Percentiles rank a stretch among this genome's conserved stretches.
phyloP scores from a whole-genome alignment of 441 rosid genomes.

The Sinapis alba region DNA sequence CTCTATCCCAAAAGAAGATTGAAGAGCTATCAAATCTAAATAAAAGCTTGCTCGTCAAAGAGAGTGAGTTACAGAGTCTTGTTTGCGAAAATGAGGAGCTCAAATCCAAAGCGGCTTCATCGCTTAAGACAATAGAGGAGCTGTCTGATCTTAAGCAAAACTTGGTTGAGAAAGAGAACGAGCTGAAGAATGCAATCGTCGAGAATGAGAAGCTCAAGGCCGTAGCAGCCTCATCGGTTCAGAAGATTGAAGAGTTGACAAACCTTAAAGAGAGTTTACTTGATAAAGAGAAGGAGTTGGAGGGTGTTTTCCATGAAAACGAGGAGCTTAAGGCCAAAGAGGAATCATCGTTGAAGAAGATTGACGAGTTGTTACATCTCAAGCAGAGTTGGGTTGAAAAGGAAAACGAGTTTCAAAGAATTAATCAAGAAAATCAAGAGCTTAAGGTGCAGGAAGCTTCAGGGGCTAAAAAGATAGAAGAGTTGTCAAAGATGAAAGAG shows the following conservation, averaged over 20 bases:
- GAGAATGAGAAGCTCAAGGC: constrained; percentile 37
- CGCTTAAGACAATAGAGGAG: constrained; percentile 41
- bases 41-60: constrained; percentile 27
- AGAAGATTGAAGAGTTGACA: constrained; percentile 73
- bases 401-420: constrained; percentile 6
- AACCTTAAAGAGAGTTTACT: constrained; percentile 55
- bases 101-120: constrained; percentile 28
- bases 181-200: constrained; percentile 39
- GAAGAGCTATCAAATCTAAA: constrained; percentile 32
- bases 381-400: constrained; percentile 29
- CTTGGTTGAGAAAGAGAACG: constrained; percentile 54
- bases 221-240: constrained; percentile 51
- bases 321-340: constrained; percentile 38
- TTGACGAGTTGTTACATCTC: constrained; percentile 36
- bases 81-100: constrained; percentile 26
- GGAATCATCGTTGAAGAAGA: constrained; percentile 28
- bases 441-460: constrained; percentile 31
- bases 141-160: constrained; percentile 43
- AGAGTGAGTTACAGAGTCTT: constrained; percentile 22
- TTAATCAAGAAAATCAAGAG: constrained; percentile 26
- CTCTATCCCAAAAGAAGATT: constrained; percentile 32
- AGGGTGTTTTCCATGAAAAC: constrained; percentile 39
- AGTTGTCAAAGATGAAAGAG: constrained; percentile 64
- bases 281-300: constrained; percentile 33
- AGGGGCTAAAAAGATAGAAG: constrained; percentile 68